Evolutionary conservation across 352 stramenopile genomes (phyloP).

Genomic region (Pythium vanterpoolii): DNA sequence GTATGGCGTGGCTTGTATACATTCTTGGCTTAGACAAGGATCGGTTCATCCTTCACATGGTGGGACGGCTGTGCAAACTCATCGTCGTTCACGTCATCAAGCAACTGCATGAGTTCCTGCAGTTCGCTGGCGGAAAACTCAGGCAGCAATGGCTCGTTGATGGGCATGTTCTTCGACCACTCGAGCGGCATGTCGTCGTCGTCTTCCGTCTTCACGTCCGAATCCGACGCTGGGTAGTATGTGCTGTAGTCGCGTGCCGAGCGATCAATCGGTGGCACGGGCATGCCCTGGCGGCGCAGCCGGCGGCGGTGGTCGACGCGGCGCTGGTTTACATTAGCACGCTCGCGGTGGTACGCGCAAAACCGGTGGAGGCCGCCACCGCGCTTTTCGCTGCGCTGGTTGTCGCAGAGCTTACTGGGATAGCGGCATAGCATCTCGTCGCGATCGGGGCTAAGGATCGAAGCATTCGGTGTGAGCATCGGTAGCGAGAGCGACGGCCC

Average conservation of each 20-base stretch:
- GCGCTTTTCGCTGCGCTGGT: slow-evolving; percentile 27
- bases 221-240: neutral
- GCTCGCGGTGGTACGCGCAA: slow-evolving; percentile 28
- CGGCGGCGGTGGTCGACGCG: slow-evolving; percentile 24
- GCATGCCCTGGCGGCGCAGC: slow-evolving; percentile 13
- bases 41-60: slow-evolving; percentile 8
- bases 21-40: neutral
- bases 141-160: slow-evolving; percentile 1
- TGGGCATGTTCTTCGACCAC: neutral
- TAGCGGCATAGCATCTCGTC: slow-evolving; percentile 26
- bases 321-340: slow-evolving; percentile 30
- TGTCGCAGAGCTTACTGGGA: slow-evolving; percentile 32
- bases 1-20: neutral
- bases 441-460: slow-evolving; percentile 18
- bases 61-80: too few species aligned
- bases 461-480: neutral
- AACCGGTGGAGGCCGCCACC: slow-evolving; percentile 28
- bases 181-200: slow-evolving; percentile 2
- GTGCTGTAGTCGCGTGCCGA: neutral
- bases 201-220: slow-evolving; percentile 10
- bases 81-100: slow-evolving; percentile 5
- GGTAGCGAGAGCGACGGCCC: neutral
- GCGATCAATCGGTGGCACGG: slow-evolving; percentile 13
- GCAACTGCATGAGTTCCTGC: slow-evolving; percentile 16
- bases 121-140: slow-evolving; percentile 11